Evolutionary conservation across 2,329 filamentous ascomycete species (phyloP), one percentile per base, ranked within the genome.

Genomic region (Metarhizium robertsii): DNA sequence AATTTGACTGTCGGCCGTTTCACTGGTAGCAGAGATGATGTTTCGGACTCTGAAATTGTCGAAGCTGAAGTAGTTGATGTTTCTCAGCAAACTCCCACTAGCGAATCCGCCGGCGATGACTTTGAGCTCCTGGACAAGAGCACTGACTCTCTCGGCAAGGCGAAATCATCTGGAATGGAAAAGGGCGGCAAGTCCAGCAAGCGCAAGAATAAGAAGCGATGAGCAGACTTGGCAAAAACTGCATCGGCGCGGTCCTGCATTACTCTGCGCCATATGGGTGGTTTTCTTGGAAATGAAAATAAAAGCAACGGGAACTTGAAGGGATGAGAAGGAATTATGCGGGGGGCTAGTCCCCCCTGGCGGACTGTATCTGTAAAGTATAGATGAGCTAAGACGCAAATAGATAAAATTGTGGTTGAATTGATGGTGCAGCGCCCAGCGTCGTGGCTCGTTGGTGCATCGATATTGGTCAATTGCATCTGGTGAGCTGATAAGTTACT

Each of bases 111-210:
- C 20, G 76, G 74, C 55, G 82, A 81, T 53, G 80, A 84, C 66
- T 86, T 83, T 68, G 83, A 86, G 71, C 69, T 85, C 46, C 71
- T 86, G 10, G 81, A 84, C 65, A 83, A 83, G 71, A 81, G 79
- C 62, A 74, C 78, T 20, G 79, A 82, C 59, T 79, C 78, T 53
- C 72, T 83, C 25, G 69, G 68, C 59, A 76, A 76, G 67, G 73
- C 72, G 57, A 81, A 80, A 72, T 65, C 77, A 4, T 77, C 75
- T 18, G 76, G 79, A 50, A 66, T 72, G 40, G 73, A 78, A 64
- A 68, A 71, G 60, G 68, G 69, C 56, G 67, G 54, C 52, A 58
- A 58, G 52, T 50, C 52, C 29, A 54, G 40, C 54, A 58, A 58
- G 57, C 54, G 57, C 47, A 58, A 53, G 54, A 56, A 53, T 36